phyloP scores from a whole-genome alignment of 140 eudicot species.

The Senecio squalidus region DNA sequence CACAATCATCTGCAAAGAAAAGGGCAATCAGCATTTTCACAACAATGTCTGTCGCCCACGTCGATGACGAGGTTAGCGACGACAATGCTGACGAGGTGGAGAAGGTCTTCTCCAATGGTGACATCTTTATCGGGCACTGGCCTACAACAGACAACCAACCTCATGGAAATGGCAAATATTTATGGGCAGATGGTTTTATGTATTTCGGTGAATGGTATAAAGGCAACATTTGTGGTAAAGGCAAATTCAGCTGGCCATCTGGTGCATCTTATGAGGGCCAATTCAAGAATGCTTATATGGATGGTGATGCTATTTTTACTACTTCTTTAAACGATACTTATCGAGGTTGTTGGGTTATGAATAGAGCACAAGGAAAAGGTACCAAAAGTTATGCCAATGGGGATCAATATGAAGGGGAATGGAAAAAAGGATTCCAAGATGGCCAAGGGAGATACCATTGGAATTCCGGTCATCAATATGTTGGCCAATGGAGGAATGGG shows the following conservation, averaged over 20 bases:
- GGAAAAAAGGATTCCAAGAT: slow-evolving; percentile 55
- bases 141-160: slow-evolving; percentile 41
- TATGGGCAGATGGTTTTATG: slow-evolving; percentile 81
- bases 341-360: slow-evolving; percentile 56
- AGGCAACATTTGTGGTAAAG: slow-evolving; percentile 56
- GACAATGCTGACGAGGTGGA: slow-evolving; percentile 26
- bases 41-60: slow-evolving; percentile 89
- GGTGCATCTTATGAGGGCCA: slow-evolving; percentile 86
- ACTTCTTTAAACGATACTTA: slow-evolving; percentile 49
- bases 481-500: slow-evolving; percentile 76
- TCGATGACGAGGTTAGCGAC: slow-evolving; percentile 48
- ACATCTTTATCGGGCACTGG: slow-evolving; percentile 67
- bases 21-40: slow-evolving; percentile 53
- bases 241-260: slow-evolving; percentile 72
- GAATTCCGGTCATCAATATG: slow-evolving; percentile 61
- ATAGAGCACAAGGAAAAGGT: slow-evolving; percentile 67
- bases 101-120: slow-evolving; percentile 54
- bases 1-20: slow-evolving; percentile 50
- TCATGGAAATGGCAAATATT: slow-evolving; percentile 62
- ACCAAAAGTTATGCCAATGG: slow-evolving; percentile 39
- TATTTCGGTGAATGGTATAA: slow-evolving; percentile 71
- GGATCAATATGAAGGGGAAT: slow-evolving; percentile 62
- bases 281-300: slow-evolving; percentile 60
- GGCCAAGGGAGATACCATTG: slow-evolving; percentile 78
- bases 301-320: slow-evolving; percentile 63